Evolutionary conservation across 352 stramenopile genomes (phyloP).

Genomic region (Pythium utonaiense): DNA sequence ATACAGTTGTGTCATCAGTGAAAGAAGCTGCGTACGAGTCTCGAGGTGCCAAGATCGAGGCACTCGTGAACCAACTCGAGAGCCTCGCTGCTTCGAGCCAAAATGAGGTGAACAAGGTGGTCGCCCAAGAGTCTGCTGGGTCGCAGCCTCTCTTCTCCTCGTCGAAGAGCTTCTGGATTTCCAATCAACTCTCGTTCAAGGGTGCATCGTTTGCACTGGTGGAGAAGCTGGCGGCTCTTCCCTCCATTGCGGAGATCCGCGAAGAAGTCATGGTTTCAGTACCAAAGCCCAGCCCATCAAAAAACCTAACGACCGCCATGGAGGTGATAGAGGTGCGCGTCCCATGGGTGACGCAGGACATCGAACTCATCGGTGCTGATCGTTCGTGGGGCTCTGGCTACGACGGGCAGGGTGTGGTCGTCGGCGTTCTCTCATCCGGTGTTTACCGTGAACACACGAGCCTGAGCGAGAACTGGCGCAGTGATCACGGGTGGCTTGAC

Average conservation of each 20-base stretch:
- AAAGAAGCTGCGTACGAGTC: conserved; percentile 10
- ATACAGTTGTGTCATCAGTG: conserved; percentile 9
- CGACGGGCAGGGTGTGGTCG: conserved; percentile 22
- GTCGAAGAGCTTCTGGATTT: conserved; percentile 22
- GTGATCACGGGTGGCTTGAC: conserved; percentile 22
- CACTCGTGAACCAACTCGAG: conserved; percentile 9
- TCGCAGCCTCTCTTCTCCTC: too few relatives aligned
- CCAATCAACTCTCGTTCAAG: conserved; percentile 25
- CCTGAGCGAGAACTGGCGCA: conserved; percentile 7
- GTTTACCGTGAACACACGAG: conserved; percentile 23
- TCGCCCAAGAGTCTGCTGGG: conserved; percentile 15
- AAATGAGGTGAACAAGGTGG: conserved; percentile 7
- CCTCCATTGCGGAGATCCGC: conserved; percentile 1
- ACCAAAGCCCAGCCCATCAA: too few relatives aligned
- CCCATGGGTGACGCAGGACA: too few relatives aligned
- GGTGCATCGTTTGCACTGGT: too few relatives aligned
- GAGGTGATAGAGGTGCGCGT: too few relatives aligned
- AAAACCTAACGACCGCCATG: too few relatives aligned
- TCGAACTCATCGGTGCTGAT: too few relatives aligned
- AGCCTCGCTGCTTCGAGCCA: conserved; percentile 7
- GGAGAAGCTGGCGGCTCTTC: too few relatives aligned
- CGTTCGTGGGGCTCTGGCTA: too few relatives aligned
- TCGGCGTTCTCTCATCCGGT: conserved; percentile 30
- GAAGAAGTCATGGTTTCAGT: conserved; percentile 7
- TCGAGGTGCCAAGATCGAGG: conserved; percentile 19